Percentiles rank a stretch among this genome's conserved stretches.
These are phyloP conservation scores for Termitomyces sp. DNA, from an alignment of 768 basidiomycete species.

Conservation along the genomic window DNA sequence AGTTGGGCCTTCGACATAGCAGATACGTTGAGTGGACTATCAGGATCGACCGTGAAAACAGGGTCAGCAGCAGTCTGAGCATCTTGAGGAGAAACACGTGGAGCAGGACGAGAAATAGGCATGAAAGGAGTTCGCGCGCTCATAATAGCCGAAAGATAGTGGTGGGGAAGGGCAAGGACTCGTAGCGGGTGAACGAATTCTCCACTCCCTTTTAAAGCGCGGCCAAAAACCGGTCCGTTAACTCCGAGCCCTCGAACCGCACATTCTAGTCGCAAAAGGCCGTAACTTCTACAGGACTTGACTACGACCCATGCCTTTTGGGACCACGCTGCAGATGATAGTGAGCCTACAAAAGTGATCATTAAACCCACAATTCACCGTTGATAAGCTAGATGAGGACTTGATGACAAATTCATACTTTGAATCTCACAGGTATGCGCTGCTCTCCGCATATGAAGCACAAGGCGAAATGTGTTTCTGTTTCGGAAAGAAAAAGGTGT, in stretches of 20 bases:
- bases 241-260: not conserved
- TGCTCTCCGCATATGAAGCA: not conserved
- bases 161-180: slow-evolving; percentile 3
- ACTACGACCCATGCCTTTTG: not conserved
- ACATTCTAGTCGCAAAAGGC: not conserved
- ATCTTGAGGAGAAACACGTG: not conserved
- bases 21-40: not conserved
- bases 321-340: too few species aligned
- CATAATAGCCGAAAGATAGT: slow-evolving; percentile 3
- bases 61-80: not conserved
- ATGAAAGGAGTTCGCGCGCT: slow-evolving; percentile 19
- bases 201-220: not conserved
- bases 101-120: slow-evolving; percentile 1
- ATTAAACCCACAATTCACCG: not conserved
- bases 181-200: not conserved
- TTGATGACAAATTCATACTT: not conserved
- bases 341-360: not conserved
- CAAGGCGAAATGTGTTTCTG: not conserved
- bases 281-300: not conserved
- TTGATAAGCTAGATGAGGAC: not conserved
- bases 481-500: not conserved
- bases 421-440: too few species aligned
- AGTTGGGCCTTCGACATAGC: not conserved
- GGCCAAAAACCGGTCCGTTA: not conserved
- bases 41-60: not conserved